Evolutionary conservation across 257 asterid genomes (phyloP).

Genomic region (Capsicum rhomboideum): DNA sequence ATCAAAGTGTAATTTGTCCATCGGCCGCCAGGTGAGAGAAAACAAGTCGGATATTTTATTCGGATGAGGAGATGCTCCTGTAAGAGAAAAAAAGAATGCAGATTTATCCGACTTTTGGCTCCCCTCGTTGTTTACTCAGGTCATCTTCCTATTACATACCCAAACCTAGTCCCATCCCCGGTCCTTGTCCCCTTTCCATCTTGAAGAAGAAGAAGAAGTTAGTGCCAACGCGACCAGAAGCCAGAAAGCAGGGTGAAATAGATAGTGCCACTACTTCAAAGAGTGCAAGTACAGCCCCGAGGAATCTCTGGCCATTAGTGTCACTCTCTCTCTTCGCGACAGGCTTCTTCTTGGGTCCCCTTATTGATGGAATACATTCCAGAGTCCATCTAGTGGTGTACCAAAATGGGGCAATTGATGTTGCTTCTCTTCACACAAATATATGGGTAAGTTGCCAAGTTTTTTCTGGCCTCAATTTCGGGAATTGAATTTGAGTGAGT

Average conservation of each 20-base stretch:
- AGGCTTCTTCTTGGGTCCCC: constrained; percentile 64
- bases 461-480: neutral
- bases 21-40: no score
- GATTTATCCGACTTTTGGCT: neutral
- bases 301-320: constrained; percentile 26
- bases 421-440: constrained; percentile 70
- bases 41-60: no score
- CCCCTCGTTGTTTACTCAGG: neutral
- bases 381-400: constrained; percentile 56
- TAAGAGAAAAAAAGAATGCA: neutral
- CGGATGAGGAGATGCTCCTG: neutral
- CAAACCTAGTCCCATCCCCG: neutral
- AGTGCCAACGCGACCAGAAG: neutral
- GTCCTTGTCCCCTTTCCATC: neutral
- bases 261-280: neutral
- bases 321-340: constrained; percentile 40
- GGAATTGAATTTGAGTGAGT: neutral
- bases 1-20: no score
- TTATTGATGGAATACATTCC: constrained; percentile 69
- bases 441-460: constrained; percentile 37
- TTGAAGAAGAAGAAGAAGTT: neutral
- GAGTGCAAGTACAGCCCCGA: neutral
- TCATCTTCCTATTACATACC: neutral
- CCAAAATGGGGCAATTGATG: constrained; percentile 57
- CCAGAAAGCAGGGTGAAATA: neutral